Evolutionary conservation across 495 filamentous ascomycete genomes (phyloP).

Genomic region (Annulohypoxylon nitens): DNA sequence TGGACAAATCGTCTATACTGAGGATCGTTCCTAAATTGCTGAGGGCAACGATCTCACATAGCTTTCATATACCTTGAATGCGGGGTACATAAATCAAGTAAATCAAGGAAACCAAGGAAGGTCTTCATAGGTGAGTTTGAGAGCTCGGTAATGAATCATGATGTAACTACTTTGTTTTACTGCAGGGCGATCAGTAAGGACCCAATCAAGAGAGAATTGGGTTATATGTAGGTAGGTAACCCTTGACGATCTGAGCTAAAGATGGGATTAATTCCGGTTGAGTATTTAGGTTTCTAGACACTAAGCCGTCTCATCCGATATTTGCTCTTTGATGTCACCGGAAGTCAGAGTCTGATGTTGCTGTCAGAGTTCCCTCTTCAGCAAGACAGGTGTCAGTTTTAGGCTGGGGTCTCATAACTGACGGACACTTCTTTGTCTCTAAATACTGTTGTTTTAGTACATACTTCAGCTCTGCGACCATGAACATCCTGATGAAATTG

Average conservation of each 20-base stretch:
- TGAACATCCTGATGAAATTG: no score
- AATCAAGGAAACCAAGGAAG: background rate
- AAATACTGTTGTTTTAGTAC: background rate
- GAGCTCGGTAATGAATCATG: slow-evolving; percentile 44
- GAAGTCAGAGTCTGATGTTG: background rate
- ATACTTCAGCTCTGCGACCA: background rate
- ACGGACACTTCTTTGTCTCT: background rate
- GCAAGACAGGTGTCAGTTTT: slow-evolving; percentile 5
- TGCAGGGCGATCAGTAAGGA: slow-evolving; percentile 42
- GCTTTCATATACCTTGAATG: slow-evolving; percentile 35
- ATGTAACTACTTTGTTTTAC: slow-evolving; percentile 36
- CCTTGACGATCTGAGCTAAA: slow-evolving; percentile 17
- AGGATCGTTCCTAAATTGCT: slow-evolving; percentile 42
- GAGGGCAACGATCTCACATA: slow-evolving; percentile 22
- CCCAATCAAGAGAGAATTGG: slow-evolving; percentile 19
- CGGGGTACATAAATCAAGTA: slow-evolving; percentile 12
- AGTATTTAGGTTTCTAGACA: slow-evolving; percentile 28
- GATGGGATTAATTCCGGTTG: slow-evolving; percentile 7
- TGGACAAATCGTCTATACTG: slow-evolving; percentile 12
- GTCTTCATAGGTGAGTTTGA: slow-evolving; percentile 22
- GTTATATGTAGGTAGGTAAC: slow-evolving; percentile 16
- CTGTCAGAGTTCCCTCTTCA: slow-evolving; percentile 2
- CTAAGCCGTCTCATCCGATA: slow-evolving; percentile 11
- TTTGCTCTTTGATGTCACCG: slow-evolving; percentile 14
- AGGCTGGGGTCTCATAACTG: background rate